Percentiles rank a stretch among this genome's conserved stretches.
These are phyloP conservation scores for Cryptosporidium canis DNA, from an alignment of 169 alveolate species.

Conservation along the genomic window DNA sequence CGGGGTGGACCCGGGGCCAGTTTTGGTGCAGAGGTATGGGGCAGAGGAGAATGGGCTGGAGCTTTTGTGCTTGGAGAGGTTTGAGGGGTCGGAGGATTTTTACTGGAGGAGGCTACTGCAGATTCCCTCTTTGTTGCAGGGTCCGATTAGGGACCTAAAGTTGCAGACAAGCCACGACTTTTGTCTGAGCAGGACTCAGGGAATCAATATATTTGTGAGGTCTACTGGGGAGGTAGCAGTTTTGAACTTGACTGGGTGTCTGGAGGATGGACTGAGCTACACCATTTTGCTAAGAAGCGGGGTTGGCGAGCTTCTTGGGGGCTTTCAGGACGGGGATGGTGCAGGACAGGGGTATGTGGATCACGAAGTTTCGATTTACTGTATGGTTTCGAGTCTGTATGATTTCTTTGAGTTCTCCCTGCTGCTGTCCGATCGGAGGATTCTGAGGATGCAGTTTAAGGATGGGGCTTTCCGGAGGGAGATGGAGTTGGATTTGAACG, in stretches of 20 bases:
- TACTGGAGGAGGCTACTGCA: slow-evolving; percentile 9
- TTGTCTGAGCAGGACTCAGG: not conserved
- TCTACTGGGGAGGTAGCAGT: slow-evolving; percentile 9
- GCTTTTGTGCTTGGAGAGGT: not conserved
- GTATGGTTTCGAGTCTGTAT: slow-evolving; percentile 22
- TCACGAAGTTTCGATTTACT: slow-evolving; percentile 1
- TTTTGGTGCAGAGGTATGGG: slow-evolving; percentile 27
- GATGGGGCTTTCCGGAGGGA: not conserved
- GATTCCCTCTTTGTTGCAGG: not conserved
- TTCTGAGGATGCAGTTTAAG: not conserved
- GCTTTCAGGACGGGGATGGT: not conserved
- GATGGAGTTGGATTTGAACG: not conserved
- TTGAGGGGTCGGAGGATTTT: not conserved
- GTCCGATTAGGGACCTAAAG: slow-evolving; percentile 10
- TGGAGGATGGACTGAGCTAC: not conserved
- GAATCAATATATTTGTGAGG: slow-evolving; percentile 16
- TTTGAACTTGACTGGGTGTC: not conserved
- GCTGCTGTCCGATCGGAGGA: slow-evolving; percentile 31
- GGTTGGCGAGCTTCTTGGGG: not conserved
- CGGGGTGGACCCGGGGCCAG: slow-evolving; percentile 15
- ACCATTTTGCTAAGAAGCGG: not conserved
- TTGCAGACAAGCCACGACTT: slow-evolving; percentile 54
- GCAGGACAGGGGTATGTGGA: not conserved
- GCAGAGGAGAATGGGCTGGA: slow-evolving; percentile 34
- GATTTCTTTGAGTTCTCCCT: slow-evolving; percentile 27